Base-by-base conservation (phyloP, 345 rosid species). In the Cardiospermum halicacabum region DNA sequence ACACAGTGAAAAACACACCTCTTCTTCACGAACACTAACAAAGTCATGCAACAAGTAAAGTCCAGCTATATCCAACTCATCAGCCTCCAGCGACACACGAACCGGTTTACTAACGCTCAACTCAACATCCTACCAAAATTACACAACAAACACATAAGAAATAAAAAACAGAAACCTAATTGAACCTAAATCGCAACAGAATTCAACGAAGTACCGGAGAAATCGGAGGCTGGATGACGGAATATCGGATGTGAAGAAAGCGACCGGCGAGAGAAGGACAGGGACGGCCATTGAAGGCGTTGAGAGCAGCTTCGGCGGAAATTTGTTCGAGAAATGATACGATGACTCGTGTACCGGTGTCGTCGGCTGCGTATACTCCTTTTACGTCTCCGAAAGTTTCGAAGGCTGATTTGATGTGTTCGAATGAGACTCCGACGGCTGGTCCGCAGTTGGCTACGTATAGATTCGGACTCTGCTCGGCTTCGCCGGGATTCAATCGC, bases 381-480 rank as follows among this genome's bases (percentile, higher is more conserved):
- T 55, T 75, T 36, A 90, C 86, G 45, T 73, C 70, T 6, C 98
- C 98, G 71, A 83, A 93, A 1, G 62, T 60, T 60, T 82, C 55
- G 66, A 93, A 93, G 57, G 65, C 89, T 28, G 85, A 75, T 27
- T 75, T 69, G 45, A 93, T 82, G 4, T 73, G 58, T 53, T 84
- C 90, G 56, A 77, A 71, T 19, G 97, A 78, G 5, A 86, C 53
- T 30, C 97, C 97, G 13, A 90, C 90, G 0, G 86, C 86, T 26
- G 98, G 98, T 11, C 98, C 98, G 36, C 98, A 93, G 64, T 93
- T 93, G 51, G 97, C 98, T 43, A 90, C 94, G 66, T 73, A 90
- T 6, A 93, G 89, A 61, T 90, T 83, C 11, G 82, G 73, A 66
- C 85, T 80, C 13, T 58, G 56, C 18, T 71, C 75, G 13, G 40